Evolutionary conservation across 1,139 yeast species (phyloP).

Genomic region (Debaryomyces sp.): DNA sequence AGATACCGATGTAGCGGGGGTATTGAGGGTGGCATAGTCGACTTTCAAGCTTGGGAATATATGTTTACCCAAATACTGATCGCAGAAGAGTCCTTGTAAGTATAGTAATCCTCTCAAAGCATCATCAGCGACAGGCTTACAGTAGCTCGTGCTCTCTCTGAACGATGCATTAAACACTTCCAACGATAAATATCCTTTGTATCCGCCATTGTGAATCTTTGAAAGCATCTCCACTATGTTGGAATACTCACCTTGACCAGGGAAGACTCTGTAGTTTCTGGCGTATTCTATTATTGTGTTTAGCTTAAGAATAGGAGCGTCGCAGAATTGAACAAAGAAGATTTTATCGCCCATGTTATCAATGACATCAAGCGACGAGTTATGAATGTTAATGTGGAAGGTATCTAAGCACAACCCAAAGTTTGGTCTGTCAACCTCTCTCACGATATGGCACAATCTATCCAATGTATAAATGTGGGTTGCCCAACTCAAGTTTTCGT

Average conservation of each 20-base stretch:
- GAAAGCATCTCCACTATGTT: constrained; percentile 6
- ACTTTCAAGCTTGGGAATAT: constrained; percentile 8
- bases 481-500: constrained; percentile 14
- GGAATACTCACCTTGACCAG: constrained; percentile 13
- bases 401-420: constrained; percentile 17
- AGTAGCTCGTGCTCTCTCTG: neutral
- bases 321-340: constrained; percentile 15
- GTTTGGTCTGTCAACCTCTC: constrained; percentile 12
- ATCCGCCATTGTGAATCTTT: constrained; percentile 6
- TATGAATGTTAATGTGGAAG: constrained; percentile 11
- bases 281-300: constrained; percentile 10
- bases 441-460: constrained; percentile 10
- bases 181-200: constrained; percentile 12
- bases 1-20: neutral
- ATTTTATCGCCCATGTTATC: constrained; percentile 9
- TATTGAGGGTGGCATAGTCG: neutral
- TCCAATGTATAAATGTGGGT: constrained; percentile 11
- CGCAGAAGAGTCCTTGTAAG: constrained; percentile 8
- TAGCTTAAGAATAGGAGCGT: constrained; percentile 11
- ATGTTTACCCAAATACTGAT: neutral
- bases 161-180: constrained; percentile 15
- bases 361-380: constrained; percentile 5
- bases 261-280: constrained; percentile 14
- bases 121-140: constrained; percentile 12
- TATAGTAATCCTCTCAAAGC: constrained; percentile 12